These are phyloP conservation scores for Mixia osmundae DNA, from an alignment of 1,284 basidiomycete species.

Conservation along the genomic window DNA sequence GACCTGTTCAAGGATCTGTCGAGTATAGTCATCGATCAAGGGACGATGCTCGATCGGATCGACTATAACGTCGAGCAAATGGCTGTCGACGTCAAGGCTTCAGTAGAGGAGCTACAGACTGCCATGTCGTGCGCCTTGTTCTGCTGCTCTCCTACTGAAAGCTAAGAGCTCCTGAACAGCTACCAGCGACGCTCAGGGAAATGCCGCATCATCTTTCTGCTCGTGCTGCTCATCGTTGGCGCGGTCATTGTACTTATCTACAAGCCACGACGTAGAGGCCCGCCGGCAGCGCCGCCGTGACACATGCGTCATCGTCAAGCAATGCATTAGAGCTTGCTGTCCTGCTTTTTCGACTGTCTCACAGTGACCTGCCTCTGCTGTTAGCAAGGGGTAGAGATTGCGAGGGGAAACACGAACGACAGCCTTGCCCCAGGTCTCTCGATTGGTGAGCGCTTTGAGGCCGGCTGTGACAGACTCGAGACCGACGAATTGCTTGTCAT, in stretches of 20 bases:
- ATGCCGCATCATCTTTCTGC: slow-evolving; percentile 74
- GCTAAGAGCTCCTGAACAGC: slow-evolving; percentile 23
- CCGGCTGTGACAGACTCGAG: slow-evolving; percentile 38
- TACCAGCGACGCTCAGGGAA: slow-evolving; percentile 84
- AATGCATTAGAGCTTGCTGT: no score
- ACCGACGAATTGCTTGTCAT: slow-evolving; percentile 33
- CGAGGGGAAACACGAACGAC: no score
- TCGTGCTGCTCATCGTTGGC: slow-evolving; percentile 69
- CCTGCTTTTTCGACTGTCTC: no score
- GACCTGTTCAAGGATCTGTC: slow-evolving; percentile 91
- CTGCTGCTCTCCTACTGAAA: neutral
- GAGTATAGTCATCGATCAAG: slow-evolving; percentile 86
- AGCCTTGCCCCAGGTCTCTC: slow-evolving; percentile 85
- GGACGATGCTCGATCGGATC: slow-evolving; percentile 81
- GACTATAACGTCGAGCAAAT: slow-evolving; percentile 96
- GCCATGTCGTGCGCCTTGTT: slow-evolving; percentile 43
- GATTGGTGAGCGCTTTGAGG: slow-evolving; percentile 31
- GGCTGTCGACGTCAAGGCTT: slow-evolving; percentile 50
- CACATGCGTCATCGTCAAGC: no score
- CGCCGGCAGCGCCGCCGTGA: no score
- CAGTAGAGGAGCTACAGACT: slow-evolving; percentile 56
- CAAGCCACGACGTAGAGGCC: slow-evolving; percentile 33
- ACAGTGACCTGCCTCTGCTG: no score
- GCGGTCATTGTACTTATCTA: slow-evolving; percentile 55
- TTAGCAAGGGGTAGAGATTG: no score